Conservation (phyloP, 768 basidiomycete species). For the Naganishia randhawae region DNA sequence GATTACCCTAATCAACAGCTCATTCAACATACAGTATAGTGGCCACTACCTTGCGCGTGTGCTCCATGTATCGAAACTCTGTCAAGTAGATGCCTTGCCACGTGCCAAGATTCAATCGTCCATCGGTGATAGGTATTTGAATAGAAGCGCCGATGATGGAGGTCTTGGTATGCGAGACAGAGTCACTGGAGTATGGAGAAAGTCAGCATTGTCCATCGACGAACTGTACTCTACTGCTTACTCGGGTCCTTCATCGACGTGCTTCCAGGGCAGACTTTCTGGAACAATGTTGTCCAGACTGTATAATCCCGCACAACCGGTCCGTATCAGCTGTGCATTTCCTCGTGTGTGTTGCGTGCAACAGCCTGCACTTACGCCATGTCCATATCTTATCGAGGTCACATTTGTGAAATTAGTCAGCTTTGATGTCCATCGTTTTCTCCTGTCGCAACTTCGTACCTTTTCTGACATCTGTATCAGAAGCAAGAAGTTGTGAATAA, state of each 20-base stretch:
- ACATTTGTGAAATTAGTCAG: constrained; percentile 7
- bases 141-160: constrained; percentile 78
- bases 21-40: constrained; percentile 60
- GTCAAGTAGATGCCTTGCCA: constrained; percentile 94
- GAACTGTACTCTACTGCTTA: constrained; percentile 51
- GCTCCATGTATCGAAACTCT: constrained; percentile 70
- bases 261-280: constrained; percentile 72
- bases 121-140: constrained; percentile 77
- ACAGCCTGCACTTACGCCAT: constrained; percentile 58
- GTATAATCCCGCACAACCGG: neutral
- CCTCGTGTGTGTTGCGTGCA: neutral
- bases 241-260: constrained; percentile 91
- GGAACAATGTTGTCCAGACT: constrained; percentile 80
- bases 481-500: neutral
- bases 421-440: neutral
- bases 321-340: neutral
- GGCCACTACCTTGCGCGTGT: constrained; percentile 69
- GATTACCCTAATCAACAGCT: no score
- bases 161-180: constrained; percentile 86
- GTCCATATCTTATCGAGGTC: constrained; percentile 68
- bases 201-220: neutral
- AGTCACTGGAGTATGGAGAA: constrained; percentile 58
- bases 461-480: constrained; percentile 38
- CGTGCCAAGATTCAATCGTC: constrained; percentile 71
- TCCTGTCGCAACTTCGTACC: constrained; percentile 22